A percentile compares a stretch with the other conserved stretches of the same genome.
Evolutionary conservation across 371 early-diverging fungal genomes (phyloP).

Genomic region (Rhizoclosmatium hyalinum): DNA sequence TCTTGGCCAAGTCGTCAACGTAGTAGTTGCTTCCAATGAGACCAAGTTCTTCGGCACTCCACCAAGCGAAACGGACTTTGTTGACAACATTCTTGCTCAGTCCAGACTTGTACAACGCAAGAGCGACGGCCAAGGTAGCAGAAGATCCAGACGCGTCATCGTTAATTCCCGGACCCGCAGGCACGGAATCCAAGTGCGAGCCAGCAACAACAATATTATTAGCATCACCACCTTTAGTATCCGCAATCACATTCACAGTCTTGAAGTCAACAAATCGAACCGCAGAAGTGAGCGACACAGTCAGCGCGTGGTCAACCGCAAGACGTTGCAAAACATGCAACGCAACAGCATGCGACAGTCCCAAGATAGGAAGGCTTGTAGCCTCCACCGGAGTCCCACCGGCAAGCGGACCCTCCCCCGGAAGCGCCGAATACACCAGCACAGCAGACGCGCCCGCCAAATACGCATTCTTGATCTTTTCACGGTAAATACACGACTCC

Average conservation of each 20-base stretch:
- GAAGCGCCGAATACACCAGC: conserved; percentile 24
- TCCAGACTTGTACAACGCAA: conserved; percentile 51
- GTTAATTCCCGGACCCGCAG: conserved; percentile 46
- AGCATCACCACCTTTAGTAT: conserved; percentile 32
- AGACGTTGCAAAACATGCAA: conserved; percentile 29
- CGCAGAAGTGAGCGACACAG: conserved; percentile 21
- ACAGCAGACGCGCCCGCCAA: conserved; percentile 28
- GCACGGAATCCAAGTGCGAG: conserved; percentile 44
- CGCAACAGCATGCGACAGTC: conserved; percentile 32
- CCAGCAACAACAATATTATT: conserved; percentile 35
- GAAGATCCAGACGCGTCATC: conserved; percentile 68
- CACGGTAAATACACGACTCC: conserved; percentile 28
- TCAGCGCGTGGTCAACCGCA: conserved; percentile 6
- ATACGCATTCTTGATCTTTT: conserved; percentile 27
- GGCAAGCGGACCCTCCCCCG: background rate
- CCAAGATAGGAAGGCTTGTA: conserved; percentile 17
- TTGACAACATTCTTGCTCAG: conserved; percentile 29
- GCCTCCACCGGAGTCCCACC: conserved; percentile 21
- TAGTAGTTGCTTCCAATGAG: conserved; percentile 69
- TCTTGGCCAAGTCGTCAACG: conserved; percentile 50
- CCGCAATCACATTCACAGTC: conserved; percentile 37
- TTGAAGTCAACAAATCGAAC: conserved; percentile 15
- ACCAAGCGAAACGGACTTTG: conserved; percentile 68
- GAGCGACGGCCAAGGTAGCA: conserved; percentile 66
- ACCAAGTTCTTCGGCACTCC: conserved; percentile 72